Percentiles rank a stretch among this genome's conserved stretches.
Conservation (phyloP, 164 flowering plant species). For the Taxillus chinensis region DNA sequence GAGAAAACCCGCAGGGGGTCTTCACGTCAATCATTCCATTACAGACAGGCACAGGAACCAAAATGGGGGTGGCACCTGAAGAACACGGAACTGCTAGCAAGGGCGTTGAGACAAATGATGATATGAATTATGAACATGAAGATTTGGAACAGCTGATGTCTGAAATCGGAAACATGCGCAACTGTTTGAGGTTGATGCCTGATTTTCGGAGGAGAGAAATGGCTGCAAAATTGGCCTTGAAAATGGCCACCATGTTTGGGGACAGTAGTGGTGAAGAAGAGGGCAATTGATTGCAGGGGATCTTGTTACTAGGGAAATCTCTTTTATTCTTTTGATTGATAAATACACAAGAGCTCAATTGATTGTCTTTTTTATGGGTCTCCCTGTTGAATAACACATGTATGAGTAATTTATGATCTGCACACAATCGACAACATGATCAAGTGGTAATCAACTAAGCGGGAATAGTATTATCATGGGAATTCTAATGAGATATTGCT, state of each 20-base stretch:
- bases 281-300: neutral
- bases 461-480: too few species aligned
- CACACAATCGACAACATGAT: too few species aligned
- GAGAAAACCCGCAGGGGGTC: constrained; percentile 13
- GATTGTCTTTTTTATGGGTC: too few species aligned
- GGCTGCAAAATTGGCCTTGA: constrained; percentile 2
- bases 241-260: constrained; percentile 3
- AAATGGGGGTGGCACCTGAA: constrained; percentile 8
- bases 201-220: constrained; percentile 5
- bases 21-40: constrained; percentile 21
- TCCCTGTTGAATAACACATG: too few species aligned
- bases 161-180: constrained; percentile 1
- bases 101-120: constrained; percentile 21
- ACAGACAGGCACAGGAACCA: constrained; percentile 5
- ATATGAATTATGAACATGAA: constrained; percentile 6
- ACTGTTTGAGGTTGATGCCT: constrained; percentile 2
- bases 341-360: too few species aligned
- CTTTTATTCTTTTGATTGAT: too few species aligned
- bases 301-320: too few species aligned
- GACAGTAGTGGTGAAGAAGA: neutral
- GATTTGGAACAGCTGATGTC: constrained; percentile 1
- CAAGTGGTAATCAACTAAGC: too few species aligned
- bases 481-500: too few species aligned
- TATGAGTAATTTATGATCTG: too few species aligned
- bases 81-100: constrained; percentile 12